These are phyloP conservation scores for Angomonas ambiguus DNA, from an alignment of 208 protist species.

Conservation along the genomic window DNA sequence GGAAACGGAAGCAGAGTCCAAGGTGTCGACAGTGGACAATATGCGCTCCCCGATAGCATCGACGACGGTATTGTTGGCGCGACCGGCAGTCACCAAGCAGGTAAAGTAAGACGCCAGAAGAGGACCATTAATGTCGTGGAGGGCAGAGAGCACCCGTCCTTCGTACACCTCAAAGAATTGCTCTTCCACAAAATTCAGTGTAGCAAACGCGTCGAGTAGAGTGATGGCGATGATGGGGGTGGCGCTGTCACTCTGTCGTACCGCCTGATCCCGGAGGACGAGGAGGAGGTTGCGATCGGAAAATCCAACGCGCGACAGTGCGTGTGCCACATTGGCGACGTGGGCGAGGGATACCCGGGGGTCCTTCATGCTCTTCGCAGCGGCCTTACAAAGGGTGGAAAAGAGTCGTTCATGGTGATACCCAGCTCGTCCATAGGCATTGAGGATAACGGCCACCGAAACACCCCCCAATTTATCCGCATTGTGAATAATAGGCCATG, in stretches of 20 bases:
- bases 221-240: constrained; percentile 66
- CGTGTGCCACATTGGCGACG: constrained; percentile 82
- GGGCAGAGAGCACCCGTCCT: constrained; percentile 46
- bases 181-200: constrained; percentile 68
- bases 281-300: constrained; percentile 62
- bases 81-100: constrained; percentile 52
- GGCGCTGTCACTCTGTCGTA: constrained; percentile 38
- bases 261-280: constrained; percentile 68
- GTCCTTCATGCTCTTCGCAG: constrained; percentile 52
- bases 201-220: constrained; percentile 78
- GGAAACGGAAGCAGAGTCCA: constrained; percentile 74
- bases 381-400: constrained; percentile 58
- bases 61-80: constrained; percentile 36
- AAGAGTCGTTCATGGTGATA: constrained; percentile 76
- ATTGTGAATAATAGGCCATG: constrained; percentile 41
- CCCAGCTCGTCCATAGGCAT: constrained; percentile 83
- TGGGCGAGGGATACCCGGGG: constrained; percentile 65
- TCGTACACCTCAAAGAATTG: constrained; percentile 71
- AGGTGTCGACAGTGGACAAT: constrained; percentile 49
- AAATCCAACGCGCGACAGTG: constrained; percentile 71
- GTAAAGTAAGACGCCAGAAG: constrained; percentile 67
- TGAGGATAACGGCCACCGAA: constrained; percentile 77
- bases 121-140: constrained; percentile 48
- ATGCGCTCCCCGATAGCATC: constrained; percentile 55
- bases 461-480: constrained; percentile 53